Evolutionary conservation across 129 eudicot genomes (phyloP).

Genomic region (Deinandra increscens): DNA sequence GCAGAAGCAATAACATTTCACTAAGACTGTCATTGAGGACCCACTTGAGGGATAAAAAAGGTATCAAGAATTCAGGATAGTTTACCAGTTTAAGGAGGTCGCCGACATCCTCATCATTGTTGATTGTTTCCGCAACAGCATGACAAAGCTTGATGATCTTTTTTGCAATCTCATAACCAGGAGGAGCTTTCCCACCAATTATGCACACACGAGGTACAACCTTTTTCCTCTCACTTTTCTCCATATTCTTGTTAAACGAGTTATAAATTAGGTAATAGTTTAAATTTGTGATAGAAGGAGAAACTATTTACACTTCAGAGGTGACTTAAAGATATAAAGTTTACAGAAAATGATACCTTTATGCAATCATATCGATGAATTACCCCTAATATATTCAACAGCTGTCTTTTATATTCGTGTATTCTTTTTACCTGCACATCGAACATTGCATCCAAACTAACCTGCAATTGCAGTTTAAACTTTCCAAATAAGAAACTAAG

Average conservation of each 20-base stretch:
- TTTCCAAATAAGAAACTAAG: not conserved
- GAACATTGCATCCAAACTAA: slow-evolving; percentile 63
- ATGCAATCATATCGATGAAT: slow-evolving; percentile 64
- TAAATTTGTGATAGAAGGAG: not conserved
- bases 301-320: not conserved
- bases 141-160: slow-evolving; percentile 63
- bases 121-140: slow-evolving; percentile 54
- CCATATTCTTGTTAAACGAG: slow-evolving; percentile 41
- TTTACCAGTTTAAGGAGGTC: slow-evolving; percentile 60
- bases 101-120: slow-evolving; percentile 46
- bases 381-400: slow-evolving; percentile 48
- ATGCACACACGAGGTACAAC: slow-evolving; percentile 61
- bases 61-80: not conserved
- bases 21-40: not conserved
- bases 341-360: slow-evolving; percentile 35
- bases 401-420: slow-evolving; percentile 61
- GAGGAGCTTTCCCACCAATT: slow-evolving; percentile 68
- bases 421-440: slow-evolving; percentile 61
- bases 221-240: slow-evolving; percentile 34
- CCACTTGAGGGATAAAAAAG: not conserved
- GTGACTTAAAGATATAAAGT: not conserved
- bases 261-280: not conserved
- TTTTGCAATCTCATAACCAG: slow-evolving; percentile 60
- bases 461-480: slow-evolving; percentile 29
- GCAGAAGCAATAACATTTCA: slow-evolving; percentile 3